Evolutionary conservation across 176 grass and related monocot species (phyloP).

Genomic region (Oryza nivara): DNA sequence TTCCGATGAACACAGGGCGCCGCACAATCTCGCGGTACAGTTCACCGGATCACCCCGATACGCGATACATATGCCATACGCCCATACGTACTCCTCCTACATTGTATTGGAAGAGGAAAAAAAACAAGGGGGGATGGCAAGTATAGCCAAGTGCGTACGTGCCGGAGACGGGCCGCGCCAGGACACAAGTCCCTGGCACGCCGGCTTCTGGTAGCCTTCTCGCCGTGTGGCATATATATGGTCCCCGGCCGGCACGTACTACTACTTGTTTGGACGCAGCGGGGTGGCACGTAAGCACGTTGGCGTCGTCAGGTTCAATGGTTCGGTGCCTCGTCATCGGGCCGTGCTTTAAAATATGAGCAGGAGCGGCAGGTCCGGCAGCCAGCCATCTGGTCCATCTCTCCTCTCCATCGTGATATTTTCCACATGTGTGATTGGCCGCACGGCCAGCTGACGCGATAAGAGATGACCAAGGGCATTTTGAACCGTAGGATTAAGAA

Average conservation of each 20-base stretch:
- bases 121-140: neutral
- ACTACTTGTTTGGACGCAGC: neutral
- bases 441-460: neutral
- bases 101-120: neutral
- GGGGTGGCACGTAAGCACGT: constrained; percentile 11
- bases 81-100: neutral
- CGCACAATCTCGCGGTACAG: neutral
- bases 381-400: neutral
- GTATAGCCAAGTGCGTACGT: neutral
- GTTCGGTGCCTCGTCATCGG: constrained; percentile 19
- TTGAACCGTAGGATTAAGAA: too few species aligned
- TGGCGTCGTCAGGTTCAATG: neutral
- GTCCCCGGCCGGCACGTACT: neutral
- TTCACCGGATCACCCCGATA: neutral
- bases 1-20: too few species aligned
- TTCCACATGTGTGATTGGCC: constrained; percentile 18
- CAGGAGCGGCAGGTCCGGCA: neutral
- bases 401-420: constrained; percentile 17
- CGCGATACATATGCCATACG: neutral
- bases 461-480: too few species aligned
- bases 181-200: too few species aligned
- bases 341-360: neutral
- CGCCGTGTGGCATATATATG: neutral
- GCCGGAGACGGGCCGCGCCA: too few species aligned
- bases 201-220: neutral